Evolutionary conservation across 139 green algal genomes (phyloP).

Genomic region (Coelastrella sp.): DNA sequence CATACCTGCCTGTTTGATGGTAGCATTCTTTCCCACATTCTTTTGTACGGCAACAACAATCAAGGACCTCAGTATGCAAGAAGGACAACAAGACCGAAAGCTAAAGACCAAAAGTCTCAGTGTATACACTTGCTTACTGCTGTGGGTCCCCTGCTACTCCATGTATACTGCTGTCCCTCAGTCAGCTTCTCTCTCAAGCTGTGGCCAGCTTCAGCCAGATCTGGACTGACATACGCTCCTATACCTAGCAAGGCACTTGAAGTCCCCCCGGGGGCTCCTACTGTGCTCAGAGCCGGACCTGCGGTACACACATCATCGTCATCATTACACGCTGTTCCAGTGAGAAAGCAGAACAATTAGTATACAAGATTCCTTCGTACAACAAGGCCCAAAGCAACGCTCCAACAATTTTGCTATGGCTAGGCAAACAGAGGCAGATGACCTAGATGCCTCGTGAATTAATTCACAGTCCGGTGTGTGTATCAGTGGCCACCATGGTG

Average conservation of each 20-base stretch:
- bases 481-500: too few species aligned
- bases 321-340: too few species aligned
- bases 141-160: constrained; percentile 81
- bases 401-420: neutral
- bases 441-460: too few species aligned
- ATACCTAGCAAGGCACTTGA: constrained; percentile 80
- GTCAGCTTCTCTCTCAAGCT: neutral
- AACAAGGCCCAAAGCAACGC: neutral
- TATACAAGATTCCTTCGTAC: too few species aligned
- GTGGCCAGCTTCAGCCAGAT: constrained; percentile 86
- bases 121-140: neutral
- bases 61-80: too few species aligned
- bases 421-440: too few species aligned
- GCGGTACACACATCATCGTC: neutral
- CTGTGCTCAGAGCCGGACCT: constrained; percentile 85
- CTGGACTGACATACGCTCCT: constrained; percentile 88
- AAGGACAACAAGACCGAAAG: too few species aligned
- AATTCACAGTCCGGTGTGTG: neutral
- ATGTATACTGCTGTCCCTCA: constrained; percentile 86
- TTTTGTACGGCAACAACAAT: too few species aligned
- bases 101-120: neutral
- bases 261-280: constrained; percentile 90
- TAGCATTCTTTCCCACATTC: too few species aligned
- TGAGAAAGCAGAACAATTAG: too few species aligned
- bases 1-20: too few species aligned